Conservation (phyloP, 345 rosid species). For the Citropsis articulata region DNA sequence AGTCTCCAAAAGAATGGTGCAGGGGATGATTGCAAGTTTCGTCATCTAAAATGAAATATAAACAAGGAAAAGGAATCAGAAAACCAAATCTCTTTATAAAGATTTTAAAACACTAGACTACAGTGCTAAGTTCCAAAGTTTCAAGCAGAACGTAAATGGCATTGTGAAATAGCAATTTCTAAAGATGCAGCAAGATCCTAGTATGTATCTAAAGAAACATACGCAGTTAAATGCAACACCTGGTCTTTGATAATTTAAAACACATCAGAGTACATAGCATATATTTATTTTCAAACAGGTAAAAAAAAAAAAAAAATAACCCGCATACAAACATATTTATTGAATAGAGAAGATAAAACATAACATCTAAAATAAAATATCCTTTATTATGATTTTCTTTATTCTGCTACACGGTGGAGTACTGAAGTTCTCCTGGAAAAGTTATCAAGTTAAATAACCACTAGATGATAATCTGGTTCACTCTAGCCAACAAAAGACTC, state of each 20-base stretch:
- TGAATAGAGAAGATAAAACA: background rate
- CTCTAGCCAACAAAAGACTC: background rate
- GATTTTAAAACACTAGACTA: background rate
- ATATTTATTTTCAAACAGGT: background rate
- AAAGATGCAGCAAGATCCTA: background rate
- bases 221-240: background rate
- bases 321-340: background rate
- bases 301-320: background rate
- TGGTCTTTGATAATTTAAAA: background rate
- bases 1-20: conserved; percentile 97
- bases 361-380: background rate
- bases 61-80: conserved; percentile 20
- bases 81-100: background rate
- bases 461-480: background rate
- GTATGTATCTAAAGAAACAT: background rate
- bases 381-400: background rate
- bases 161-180: background rate
- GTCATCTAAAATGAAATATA: conserved; percentile 68
- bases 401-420: background rate
- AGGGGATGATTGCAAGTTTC: conserved; percentile 97
- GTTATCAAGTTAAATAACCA: background rate
- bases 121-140: background rate
- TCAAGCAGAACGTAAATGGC: conserved; percentile 3
- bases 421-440: background rate
- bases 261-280: background rate